A percentile compares a stretch with the other conserved stretches of the same genome.
Conservation (phyloP, 768 basidiomycete genomes). For the Gymnopilus junonius region DNA sequence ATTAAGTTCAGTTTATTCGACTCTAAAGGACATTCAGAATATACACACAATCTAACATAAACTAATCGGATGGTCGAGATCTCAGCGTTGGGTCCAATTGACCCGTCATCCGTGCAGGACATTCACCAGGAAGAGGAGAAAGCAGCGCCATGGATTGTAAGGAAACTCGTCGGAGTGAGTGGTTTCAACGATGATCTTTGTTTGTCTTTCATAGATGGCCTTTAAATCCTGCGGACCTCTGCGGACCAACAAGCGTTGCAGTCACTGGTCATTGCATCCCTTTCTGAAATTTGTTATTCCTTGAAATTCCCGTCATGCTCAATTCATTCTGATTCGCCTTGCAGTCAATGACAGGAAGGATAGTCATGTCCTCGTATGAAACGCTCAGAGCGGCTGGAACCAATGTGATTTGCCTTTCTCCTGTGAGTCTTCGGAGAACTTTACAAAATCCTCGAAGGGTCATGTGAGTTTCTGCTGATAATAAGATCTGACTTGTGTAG, state of each 20-base stretch:
- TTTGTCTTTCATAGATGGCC: background rate
- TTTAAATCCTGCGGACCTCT: background rate
- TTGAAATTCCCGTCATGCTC: background rate
- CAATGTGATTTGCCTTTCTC: conserved; percentile 62
- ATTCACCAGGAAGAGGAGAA: conserved; percentile 53
- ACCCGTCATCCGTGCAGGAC: conserved; percentile 46
- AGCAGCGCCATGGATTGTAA: conserved; percentile 62
- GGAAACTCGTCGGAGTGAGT: conserved; percentile 67
- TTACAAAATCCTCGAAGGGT: background rate
- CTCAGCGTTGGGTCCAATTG: conserved; percentile 52
- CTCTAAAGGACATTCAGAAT: background rate
- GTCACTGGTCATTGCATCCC: too few species aligned
- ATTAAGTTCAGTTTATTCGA: background rate
- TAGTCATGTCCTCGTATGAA: conserved; percentile 69
- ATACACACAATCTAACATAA: background rate
- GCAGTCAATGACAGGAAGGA: conserved; percentile 64
- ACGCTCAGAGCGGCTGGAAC: conserved; percentile 63
- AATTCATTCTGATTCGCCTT: background rate
- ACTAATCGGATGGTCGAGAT: conserved; percentile 19
- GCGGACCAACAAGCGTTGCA: background rate
- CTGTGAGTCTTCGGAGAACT: conserved; percentile 41
- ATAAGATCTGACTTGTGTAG: conserved; percentile 27
- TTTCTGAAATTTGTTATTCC: background rate
- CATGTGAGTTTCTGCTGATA: background rate
- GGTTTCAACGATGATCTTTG: background rate